A percentile compares a stretch with the other conserved stretches of the same genome.
Conservation (phyloP, 805 yeast genomes). For the Sugiyamaella smithiae region DNA sequence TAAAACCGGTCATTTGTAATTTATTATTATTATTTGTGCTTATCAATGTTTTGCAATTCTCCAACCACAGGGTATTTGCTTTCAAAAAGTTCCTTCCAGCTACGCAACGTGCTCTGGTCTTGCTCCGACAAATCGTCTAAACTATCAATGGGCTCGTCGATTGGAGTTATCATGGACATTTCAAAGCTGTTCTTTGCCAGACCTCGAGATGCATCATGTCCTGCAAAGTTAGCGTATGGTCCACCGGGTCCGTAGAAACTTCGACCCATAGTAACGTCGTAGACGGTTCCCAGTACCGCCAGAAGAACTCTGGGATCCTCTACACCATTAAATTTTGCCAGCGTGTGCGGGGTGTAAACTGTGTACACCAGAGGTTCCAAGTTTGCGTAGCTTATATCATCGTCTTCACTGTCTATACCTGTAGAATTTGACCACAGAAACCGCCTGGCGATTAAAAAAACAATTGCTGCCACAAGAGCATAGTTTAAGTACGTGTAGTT, state of each 20-base stretch:
- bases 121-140: conserved; percentile 56
- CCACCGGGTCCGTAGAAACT: conserved; percentile 95
- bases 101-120: conserved; percentile 67
- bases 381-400: neutral
- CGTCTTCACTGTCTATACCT: conserved; percentile 2
- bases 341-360: conserved; percentile 67
- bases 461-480: neutral
- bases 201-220: conserved; percentile 93
- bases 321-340: conserved; percentile 75
- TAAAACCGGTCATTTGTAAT: too few relatives aligned
- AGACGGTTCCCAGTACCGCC: conserved; percentile 83
- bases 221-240: conserved; percentile 91
- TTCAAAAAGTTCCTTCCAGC: conserved; percentile 82
- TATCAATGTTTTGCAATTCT: conserved; percentile 31
- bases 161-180: conserved; percentile 54
- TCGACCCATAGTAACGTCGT: conserved; percentile 76
- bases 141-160: conserved; percentile 76
- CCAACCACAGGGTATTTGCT: conserved; percentile 84
- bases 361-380: conserved; percentile 36
- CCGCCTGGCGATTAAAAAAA: neutral
- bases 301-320: conserved; percentile 78
- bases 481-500: neutral
- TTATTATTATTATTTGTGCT: conserved; percentile 15
- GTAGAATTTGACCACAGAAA: neutral
- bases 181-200: conserved; percentile 88